Percentiles rank a stretch among this genome's conserved stretches.
phyloP scores from a whole-genome alignment of 1,139 yeast species.

The Hansenula sp. region DNA sequence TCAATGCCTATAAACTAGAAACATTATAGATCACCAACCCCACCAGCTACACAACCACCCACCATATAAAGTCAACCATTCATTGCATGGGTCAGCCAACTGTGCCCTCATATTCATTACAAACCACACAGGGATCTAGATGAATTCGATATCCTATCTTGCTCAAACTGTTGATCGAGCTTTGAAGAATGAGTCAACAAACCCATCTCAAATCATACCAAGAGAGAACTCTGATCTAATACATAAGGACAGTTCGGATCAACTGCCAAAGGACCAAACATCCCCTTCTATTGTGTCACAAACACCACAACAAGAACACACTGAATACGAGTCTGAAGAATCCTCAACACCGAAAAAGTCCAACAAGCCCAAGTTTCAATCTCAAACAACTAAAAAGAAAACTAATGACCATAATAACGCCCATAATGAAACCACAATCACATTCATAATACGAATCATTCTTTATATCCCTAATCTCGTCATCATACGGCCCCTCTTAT shows the following conservation, averaged over 20 bases:
- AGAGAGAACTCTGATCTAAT: neutral
- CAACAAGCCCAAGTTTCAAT: neutral
- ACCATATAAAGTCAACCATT: no score
- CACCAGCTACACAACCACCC: no score
- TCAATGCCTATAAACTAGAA: no score
- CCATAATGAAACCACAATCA: conserved; percentile 1
- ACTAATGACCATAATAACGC: neutral
- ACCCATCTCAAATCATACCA: conserved; percentile 6
- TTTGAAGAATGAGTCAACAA: conserved; percentile 14
- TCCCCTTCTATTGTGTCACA: neutral
- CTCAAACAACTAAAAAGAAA: neutral
- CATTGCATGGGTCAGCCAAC: no score
- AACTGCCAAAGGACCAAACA: neutral
- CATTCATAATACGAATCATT: conserved; percentile 19
- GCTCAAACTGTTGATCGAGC: conserved; percentile 30
- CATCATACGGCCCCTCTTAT: conserved; percentile 40
- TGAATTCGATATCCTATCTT: conserved; percentile 34
- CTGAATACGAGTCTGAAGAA: neutral
- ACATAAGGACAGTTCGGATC: neutral
- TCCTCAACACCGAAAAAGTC: conserved; percentile 1
- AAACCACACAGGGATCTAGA: conserved; percentile 5
- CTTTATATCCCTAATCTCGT: conserved; percentile 40
- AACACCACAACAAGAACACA: neutral
- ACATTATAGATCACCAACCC: no score
- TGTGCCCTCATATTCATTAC: no score